phyloP scores from a whole-genome alignment of 2,329 filamentous ascomycete species.

The Chaetomium sp. region DNA sequence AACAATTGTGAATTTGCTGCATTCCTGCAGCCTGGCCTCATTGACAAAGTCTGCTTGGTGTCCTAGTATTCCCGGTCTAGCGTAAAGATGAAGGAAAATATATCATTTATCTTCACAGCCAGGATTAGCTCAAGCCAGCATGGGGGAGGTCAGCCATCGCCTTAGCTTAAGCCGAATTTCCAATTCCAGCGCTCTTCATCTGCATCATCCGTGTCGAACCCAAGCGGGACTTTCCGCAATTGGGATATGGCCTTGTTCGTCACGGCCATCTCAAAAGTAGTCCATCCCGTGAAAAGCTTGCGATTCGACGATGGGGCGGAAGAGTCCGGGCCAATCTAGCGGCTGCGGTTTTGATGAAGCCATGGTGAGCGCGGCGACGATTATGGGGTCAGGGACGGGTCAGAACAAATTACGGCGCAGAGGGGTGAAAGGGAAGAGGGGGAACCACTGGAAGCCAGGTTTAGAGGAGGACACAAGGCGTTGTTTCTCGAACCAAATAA shows the following conservation, averaged over 20 bases:
- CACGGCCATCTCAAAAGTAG: neutral
- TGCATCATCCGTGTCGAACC: neutral
- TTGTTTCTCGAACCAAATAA: neutral
- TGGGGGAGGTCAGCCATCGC: too few relatives aligned
- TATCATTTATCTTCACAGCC: too few relatives aligned
- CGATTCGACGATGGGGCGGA: conserved; percentile 8
- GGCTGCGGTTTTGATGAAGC: neutral
- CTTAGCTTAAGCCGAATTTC: too few relatives aligned
- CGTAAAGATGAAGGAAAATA: too few relatives aligned
- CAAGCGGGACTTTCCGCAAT: neutral
- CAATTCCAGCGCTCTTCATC: neutral
- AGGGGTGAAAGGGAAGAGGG: neutral
- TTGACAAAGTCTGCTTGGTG: too few relatives aligned
- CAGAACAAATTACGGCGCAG: too few relatives aligned
- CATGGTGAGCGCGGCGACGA: neutral
- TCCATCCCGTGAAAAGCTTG: neutral
- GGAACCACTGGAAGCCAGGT: neutral
- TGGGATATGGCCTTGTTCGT: conserved; percentile 7
- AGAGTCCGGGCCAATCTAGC: neutral
- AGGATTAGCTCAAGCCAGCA: too few relatives aligned
- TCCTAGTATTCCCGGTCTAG: too few relatives aligned
- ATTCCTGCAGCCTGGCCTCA: too few relatives aligned
- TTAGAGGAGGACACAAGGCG: too few relatives aligned
- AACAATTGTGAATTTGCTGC: neutral
- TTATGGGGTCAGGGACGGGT: neutral